Evolutionary conservation across 306 rosid genomes (phyloP).

Genomic region (Vigna radiata): DNA sequence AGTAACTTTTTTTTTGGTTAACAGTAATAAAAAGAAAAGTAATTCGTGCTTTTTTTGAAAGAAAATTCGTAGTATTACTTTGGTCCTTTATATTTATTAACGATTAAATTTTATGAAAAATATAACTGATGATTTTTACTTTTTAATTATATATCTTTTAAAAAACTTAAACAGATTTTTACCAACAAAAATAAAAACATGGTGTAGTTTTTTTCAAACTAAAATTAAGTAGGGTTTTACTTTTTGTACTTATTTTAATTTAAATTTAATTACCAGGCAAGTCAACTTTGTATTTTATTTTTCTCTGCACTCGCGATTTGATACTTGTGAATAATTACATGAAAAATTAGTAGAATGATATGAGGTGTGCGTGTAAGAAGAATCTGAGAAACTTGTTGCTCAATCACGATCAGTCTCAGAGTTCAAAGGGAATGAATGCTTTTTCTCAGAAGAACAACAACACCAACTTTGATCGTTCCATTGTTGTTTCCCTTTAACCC

Average conservation of each 20-base stretch:
- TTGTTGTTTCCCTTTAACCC: not conserved
- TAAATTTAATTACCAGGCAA: not conserved
- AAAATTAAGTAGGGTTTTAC: not conserved
- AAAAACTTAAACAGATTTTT: too few species aligned
- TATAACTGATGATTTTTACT: too few species aligned
- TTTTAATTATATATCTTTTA: too few species aligned
- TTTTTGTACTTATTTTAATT: not conserved
- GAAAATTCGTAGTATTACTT: too few species aligned
- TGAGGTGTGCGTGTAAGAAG: not conserved
- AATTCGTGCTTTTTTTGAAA: too few species aligned
- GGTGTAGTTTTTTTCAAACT: not conserved
- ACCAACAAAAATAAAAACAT: too few species aligned
- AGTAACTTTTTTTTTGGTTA: too few species aligned
- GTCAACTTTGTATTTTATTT: slow-evolving; percentile 4
- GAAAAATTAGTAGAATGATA: not conserved
- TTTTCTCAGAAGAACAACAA: not conserved
- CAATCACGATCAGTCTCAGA: slow-evolving; percentile 1
- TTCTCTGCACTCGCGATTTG: not conserved
- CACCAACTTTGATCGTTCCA: slow-evolving; percentile 17
- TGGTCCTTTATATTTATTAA: too few species aligned
- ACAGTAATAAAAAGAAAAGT: too few species aligned
- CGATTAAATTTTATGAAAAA: too few species aligned
- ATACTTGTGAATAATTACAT: not conserved
- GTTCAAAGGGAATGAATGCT: slow-evolving; percentile 28
- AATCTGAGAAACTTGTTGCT: slow-evolving; percentile 13